phyloP scores from a whole-genome alignment of 2,329 filamentous ascomycete genomes.

The Hypoxylon sp. region DNA sequence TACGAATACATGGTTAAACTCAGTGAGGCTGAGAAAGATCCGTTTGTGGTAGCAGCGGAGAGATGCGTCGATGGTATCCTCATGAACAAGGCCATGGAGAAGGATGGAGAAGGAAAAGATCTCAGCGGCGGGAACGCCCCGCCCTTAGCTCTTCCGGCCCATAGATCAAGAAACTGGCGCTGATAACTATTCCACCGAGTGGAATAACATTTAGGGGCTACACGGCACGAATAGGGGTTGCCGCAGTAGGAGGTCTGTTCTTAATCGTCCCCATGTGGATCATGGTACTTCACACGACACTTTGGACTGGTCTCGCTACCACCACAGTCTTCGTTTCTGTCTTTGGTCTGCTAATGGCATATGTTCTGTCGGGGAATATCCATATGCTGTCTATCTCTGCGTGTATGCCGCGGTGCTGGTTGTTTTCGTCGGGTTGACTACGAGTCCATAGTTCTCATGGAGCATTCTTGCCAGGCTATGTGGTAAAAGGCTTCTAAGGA shows the following conservation, averaged over 20 bases:
- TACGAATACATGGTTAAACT: slow-evolving; percentile 42
- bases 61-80: background rate
- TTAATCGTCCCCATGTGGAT: slow-evolving; percentile 46
- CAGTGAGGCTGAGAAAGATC: slow-evolving; percentile 25
- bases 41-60: slow-evolving; percentile 39
- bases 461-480: too few relatives aligned
- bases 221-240: slow-evolving; percentile 19
- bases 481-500: background rate
- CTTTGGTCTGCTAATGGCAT: slow-evolving; percentile 42
- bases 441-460: too few relatives aligned
- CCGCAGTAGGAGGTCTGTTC: slow-evolving; percentile 33
- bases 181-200: slow-evolving; percentile 12
- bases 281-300: slow-evolving; percentile 38
- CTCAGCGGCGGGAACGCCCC: background rate
- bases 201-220: slow-evolving; percentile 8
- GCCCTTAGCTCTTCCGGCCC: background rate
- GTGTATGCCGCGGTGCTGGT: slow-evolving; percentile 40
- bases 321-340: slow-evolving; percentile 40
- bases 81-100: background rate
- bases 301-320: slow-evolving; percentile 24
- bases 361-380: slow-evolving; percentile 23
- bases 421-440: slow-evolving; percentile 32
- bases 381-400: slow-evolving; percentile 42
- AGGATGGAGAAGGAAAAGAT: background rate
- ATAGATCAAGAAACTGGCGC: background rate